Evolutionary conservation across 805 yeast species (phyloP).

Genomic region (Blastobotrys americana): DNA sequence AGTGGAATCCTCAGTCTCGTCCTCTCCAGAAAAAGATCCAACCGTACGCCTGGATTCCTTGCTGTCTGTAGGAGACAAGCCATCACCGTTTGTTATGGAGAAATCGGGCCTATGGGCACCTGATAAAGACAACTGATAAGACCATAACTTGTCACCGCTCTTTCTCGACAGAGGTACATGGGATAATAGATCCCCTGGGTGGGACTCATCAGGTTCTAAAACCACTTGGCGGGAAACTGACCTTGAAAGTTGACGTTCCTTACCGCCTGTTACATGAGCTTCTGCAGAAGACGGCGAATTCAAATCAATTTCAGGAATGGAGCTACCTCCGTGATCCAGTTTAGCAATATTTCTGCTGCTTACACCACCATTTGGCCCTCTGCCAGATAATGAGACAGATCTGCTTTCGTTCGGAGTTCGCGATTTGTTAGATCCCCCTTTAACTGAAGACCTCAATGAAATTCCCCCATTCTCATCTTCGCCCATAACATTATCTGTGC

Average conservation of each 20-base stretch:
- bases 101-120: too few relatives aligned
- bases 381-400: not conserved
- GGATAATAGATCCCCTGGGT: slow-evolving; percentile 81
- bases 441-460: not conserved
- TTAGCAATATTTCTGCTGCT: too few relatives aligned
- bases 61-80: too few relatives aligned
- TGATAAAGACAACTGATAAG: too few relatives aligned
- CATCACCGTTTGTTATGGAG: too few relatives aligned
- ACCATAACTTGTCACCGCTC: not conserved
- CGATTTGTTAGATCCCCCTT: not conserved
- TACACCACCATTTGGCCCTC: too few relatives aligned
- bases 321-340: too few relatives aligned
- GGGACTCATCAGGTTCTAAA: slow-evolving; percentile 36
- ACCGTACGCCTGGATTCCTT: slow-evolving; percentile 3
- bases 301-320: too few relatives aligned
- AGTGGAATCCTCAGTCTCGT: slow-evolving; percentile 64
- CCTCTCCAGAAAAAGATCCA: slow-evolving; percentile 48
- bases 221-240: slow-evolving; percentile 19
- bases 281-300: not conserved
- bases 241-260: not conserved
- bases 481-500: slow-evolving; percentile 9
- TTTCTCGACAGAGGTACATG: slow-evolving; percentile 50
- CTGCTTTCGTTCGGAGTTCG: not conserved
- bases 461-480: slow-evolving; percentile 6
- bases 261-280: not conserved